phyloP scores from a whole-genome alignment of 208 protist species.

The Leishmania major region DNA sequence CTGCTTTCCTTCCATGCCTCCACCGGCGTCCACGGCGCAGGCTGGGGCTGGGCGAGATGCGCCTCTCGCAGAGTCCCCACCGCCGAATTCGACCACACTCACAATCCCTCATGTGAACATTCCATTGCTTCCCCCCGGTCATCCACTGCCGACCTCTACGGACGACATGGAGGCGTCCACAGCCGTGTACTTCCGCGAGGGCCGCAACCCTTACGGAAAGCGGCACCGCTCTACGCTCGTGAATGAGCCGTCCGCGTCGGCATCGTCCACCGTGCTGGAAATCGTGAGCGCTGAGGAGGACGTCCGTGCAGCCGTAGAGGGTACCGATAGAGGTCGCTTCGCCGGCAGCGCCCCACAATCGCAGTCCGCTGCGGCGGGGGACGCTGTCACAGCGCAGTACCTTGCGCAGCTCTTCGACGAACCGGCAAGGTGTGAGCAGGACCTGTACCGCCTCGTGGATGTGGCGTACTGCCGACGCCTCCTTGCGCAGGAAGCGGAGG shows the following conservation, averaged over 20 bases:
- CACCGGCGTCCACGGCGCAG: slow-evolving; percentile 3
- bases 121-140: slow-evolving; percentile 24
- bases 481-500: slow-evolving; percentile 20
- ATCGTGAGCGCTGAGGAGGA: slow-evolving; percentile 19
- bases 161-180: slow-evolving; percentile 23
- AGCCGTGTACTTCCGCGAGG: slow-evolving; percentile 17
- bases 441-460: slow-evolving; percentile 56
- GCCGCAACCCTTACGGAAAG: slow-evolving; percentile 11
- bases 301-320: background rate
- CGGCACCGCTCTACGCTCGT: slow-evolving; percentile 10
- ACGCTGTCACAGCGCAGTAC: slow-evolving; percentile 18
- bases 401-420: slow-evolving; percentile 40
- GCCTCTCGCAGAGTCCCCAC: background rate
- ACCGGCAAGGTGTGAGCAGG: slow-evolving; percentile 40
- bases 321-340: background rate
- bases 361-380: background rate
- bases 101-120: slow-evolving; percentile 17
- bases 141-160: slow-evolving; percentile 16
- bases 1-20: background rate
- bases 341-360: background rate
- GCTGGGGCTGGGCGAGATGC: background rate
- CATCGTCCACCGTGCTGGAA: slow-evolving; percentile 11
- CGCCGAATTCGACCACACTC: background rate
- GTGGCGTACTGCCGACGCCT: slow-evolving; percentile 34
- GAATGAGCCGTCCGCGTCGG: background rate